Percentiles rank a stretch among this genome's conserved stretches.
Conservation (phyloP, 2,329 filamentous ascomycete species). For the Botrytis medusae region DNA sequence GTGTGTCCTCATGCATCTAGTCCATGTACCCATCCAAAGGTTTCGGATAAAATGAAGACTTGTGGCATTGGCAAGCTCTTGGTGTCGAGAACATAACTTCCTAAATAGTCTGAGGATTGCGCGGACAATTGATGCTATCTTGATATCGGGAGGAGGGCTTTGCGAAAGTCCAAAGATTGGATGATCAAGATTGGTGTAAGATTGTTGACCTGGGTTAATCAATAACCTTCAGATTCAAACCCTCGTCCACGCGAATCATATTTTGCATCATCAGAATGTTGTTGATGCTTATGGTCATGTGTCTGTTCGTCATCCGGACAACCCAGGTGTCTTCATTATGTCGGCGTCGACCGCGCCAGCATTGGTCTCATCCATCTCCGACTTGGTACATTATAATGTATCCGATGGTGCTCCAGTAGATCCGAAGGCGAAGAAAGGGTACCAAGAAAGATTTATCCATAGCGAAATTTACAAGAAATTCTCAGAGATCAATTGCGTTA, state of each 20-base stretch:
- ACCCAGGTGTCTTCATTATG: constrained; percentile 50
- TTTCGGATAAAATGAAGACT: background rate
- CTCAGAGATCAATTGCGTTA: constrained; percentile 42
- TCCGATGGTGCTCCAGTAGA: constrained; percentile 45
- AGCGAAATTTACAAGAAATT: constrained; percentile 48
- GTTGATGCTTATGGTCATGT: constrained; percentile 57
- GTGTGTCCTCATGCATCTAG: background rate
- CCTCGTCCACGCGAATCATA: constrained; percentile 42
- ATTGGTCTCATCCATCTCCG: constrained; percentile 44
- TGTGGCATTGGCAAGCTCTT: background rate
- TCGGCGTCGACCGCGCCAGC: constrained; percentile 49
- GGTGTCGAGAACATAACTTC: background rate
- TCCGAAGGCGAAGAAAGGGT: constrained; percentile 43
- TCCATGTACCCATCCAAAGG: background rate
- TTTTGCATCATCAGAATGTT: constrained; percentile 51
- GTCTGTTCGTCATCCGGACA: constrained; percentile 50
- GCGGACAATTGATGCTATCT: background rate
- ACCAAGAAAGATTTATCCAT: constrained; percentile 48
- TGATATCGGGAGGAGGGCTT: background rate
- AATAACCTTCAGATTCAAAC: background rate
- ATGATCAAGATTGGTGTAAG: background rate
- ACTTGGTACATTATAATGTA: constrained; percentile 50
- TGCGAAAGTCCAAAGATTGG: background rate
- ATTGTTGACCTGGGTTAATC: background rate
- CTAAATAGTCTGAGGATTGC: background rate